Evolutionary conservation across 257 asterid species (phyloP).

Genomic region (Lycium barbarum): DNA sequence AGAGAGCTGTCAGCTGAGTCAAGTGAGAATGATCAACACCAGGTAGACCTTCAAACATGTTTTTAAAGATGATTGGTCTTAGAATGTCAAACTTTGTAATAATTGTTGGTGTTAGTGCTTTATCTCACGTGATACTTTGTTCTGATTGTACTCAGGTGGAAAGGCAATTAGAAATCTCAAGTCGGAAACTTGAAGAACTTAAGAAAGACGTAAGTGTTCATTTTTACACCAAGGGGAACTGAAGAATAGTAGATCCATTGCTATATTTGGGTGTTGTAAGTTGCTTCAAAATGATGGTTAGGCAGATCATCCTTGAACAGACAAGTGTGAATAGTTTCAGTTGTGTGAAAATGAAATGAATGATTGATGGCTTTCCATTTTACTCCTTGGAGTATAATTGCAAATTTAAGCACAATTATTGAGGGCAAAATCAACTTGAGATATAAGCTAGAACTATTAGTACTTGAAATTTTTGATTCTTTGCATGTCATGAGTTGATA

Average conservation of each 20-base stretch:
- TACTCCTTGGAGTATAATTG: not conserved
- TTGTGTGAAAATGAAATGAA: not conserved
- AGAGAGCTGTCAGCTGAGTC: slow-evolving; percentile 66
- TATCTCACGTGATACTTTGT: slow-evolving; percentile 25
- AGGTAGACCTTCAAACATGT: slow-evolving; percentile 52
- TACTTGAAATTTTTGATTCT: not conserved
- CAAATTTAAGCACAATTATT: not conserved
- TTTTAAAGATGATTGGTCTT: slow-evolving; percentile 20
- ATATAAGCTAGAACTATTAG: not conserved
- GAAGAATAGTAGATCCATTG: not conserved
- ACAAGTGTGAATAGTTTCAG: not conserved
- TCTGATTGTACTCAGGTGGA: slow-evolving; percentile 51
- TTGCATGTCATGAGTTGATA: not conserved
- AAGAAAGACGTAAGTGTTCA: slow-evolving; percentile 59
- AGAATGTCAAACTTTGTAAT: not conserved
- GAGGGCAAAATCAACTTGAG: not conserved
- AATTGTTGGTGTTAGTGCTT: slow-evolving; percentile 11
- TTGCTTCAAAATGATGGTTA: not conserved
- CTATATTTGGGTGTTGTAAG: not conserved
- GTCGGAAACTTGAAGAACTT: slow-evolving; percentile 71
- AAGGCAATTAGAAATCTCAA: slow-evolving; percentile 53
- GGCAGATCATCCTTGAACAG: not conserved
- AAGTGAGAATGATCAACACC: slow-evolving; percentile 50
- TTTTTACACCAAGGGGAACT: not conserved
- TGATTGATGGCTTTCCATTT: not conserved